These are phyloP conservation scores for Colletotrichum horii DNA, from an alignment of 2,329 filamentous ascomycete genomes.

Conservation along the genomic window DNA sequence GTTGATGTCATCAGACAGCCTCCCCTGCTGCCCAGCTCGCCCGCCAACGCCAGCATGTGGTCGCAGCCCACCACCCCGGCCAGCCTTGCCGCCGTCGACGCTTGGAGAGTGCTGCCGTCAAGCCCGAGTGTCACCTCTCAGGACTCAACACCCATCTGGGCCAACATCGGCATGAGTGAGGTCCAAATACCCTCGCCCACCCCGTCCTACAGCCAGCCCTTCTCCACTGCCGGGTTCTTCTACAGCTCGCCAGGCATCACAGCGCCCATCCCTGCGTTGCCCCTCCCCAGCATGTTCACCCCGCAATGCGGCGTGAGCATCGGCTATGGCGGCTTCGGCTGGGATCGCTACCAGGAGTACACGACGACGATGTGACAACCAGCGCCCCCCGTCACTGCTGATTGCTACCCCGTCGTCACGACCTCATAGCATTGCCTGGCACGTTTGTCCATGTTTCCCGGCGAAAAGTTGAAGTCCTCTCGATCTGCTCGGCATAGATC, in stretches of 20 bases:
- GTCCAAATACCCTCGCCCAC: slow-evolving; percentile 79
- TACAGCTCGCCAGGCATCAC: slow-evolving; percentile 81
- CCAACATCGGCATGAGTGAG: slow-evolving; percentile 76
- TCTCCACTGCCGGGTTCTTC: slow-evolving; percentile 74
- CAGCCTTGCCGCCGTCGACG: slow-evolving; percentile 74
- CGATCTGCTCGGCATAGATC: slow-evolving; percentile 29
- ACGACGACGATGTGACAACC: slow-evolving; percentile 85
- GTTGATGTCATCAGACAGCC: slow-evolving; percentile 89
- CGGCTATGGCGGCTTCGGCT: slow-evolving; percentile 80
- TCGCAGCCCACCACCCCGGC: slow-evolving; percentile 65
- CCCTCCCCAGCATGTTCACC: slow-evolving; percentile 85
- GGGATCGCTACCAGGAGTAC: slow-evolving; percentile 87
- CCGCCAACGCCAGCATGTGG: slow-evolving; percentile 79
- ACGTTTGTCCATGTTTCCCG: slow-evolving; percentile 34
- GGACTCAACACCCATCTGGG: slow-evolving; percentile 81
- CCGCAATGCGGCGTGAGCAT: slow-evolving; percentile 83
- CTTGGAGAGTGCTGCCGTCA: slow-evolving; percentile 90
- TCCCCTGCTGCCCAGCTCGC: slow-evolving; percentile 84
- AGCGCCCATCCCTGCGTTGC: slow-evolving; percentile 76
- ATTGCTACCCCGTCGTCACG: slow-evolving; percentile 53
- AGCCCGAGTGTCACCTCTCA: slow-evolving; percentile 80
- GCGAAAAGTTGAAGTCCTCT: slow-evolving; percentile 29
- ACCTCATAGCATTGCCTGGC: slow-evolving; percentile 45
- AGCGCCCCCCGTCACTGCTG: slow-evolving; percentile 48
- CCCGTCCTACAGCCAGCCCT: slow-evolving; percentile 80